phyloP scores from a whole-genome alignment of 805 yeast species.

The Scheffersomyces coipomensis region DNA sequence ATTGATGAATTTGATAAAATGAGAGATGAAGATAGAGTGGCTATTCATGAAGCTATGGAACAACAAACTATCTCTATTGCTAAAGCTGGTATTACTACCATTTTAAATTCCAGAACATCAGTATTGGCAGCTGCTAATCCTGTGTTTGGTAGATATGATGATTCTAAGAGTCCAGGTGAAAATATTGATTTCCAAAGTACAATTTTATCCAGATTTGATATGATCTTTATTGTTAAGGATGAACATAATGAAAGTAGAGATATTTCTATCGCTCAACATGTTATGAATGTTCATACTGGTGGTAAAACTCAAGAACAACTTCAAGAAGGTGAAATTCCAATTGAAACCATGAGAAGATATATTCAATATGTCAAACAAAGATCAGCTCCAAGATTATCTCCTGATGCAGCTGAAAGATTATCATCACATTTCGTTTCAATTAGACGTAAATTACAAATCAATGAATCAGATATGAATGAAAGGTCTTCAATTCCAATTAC shows the following conservation, averaged over 20 bases:
- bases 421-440: slow-evolving; percentile 92
- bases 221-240: slow-evolving; percentile 96
- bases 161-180: slow-evolving; percentile 94
- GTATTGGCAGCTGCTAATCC: slow-evolving; percentile 99
- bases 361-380: slow-evolving; percentile 84
- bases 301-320: slow-evolving; percentile 40
- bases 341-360: slow-evolving; percentile 88
- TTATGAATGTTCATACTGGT: slow-evolving; percentile 91
- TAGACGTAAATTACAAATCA: slow-evolving; percentile 75
- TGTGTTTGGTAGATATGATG: slow-evolving; percentile 93
- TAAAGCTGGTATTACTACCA: slow-evolving; percentile 97
- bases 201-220: slow-evolving; percentile 93
- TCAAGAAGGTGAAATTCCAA: slow-evolving; percentile 80
- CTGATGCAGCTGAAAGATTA: slow-evolving; percentile 85
- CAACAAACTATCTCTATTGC: slow-evolving; percentile 99
- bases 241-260: slow-evolving; percentile 87
- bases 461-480: slow-evolving; percentile 79
- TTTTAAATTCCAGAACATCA: slow-evolving; percentile 91
- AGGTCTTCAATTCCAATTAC: slow-evolving; percentile 97
- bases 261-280: slow-evolving; percentile 88
- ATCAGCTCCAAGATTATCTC: slow-evolving; percentile 90
- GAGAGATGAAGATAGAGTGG: slow-evolving; percentile 98
- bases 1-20: slow-evolving; percentile 99
- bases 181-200: slow-evolving; percentile 98
- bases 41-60: slow-evolving; percentile 99